Conservation (phyloP, 1,139 yeast species). For the Geotrichum bryndzae region DNA sequence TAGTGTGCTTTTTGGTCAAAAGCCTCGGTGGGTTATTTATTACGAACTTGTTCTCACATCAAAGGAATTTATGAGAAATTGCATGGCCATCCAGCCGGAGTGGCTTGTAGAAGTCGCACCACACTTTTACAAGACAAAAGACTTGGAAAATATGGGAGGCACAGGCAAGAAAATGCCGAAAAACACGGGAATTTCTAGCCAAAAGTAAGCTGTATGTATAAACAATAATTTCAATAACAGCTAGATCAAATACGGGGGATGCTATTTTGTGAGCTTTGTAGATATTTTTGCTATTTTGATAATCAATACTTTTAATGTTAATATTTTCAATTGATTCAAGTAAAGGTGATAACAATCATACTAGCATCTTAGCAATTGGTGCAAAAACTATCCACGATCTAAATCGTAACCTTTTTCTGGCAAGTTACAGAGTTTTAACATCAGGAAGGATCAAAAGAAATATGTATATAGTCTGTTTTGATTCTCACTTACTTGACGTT, state of each 20-base stretch:
- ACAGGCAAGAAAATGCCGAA: constrained; percentile 19
- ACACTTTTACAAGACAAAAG: constrained; percentile 42
- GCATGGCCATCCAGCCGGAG: constrained; percentile 62
- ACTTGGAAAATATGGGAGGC: constrained; percentile 24
- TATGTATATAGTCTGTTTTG: too few relatives aligned
- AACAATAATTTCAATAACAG: not conserved
- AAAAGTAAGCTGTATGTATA: not conserved
- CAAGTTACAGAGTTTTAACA: too few relatives aligned
- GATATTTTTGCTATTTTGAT: too few relatives aligned
- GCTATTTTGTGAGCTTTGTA: not conserved
- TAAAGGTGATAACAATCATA: too few relatives aligned
- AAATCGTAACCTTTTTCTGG: too few relatives aligned
- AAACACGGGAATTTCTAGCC: constrained; percentile 3
- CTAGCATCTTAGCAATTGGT: too few relatives aligned
- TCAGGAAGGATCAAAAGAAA: too few relatives aligned
- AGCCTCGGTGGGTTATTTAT: constrained; percentile 66
- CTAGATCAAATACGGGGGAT: not conserved
- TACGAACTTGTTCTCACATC: constrained; percentile 83
- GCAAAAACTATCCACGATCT: too few relatives aligned
- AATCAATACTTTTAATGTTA: too few relatives aligned
- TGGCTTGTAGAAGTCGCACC: constrained; percentile 65
- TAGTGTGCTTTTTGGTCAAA: constrained; percentile 51
- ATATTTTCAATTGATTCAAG: too few relatives aligned
- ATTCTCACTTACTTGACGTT: too few relatives aligned
- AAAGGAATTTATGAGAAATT: constrained; percentile 84